These are phyloP conservation scores for Jacaranda mimosifolia DNA, from an alignment of 257 asterid species.

Conservation along the genomic window DNA sequence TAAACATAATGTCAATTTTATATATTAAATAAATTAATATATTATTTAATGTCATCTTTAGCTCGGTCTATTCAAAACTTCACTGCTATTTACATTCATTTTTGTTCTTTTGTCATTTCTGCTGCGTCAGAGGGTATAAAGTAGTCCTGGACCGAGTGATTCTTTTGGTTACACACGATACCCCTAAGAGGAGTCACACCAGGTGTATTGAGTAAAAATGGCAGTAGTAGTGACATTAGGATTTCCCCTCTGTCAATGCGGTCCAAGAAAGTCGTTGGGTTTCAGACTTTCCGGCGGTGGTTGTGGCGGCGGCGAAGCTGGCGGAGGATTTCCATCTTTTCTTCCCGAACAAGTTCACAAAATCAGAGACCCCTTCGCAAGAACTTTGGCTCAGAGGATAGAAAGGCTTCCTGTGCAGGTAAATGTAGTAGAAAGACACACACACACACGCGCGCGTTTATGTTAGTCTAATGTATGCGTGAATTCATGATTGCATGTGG, in stretches of 20 bases:
- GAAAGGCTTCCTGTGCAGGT: conserved; percentile 81
- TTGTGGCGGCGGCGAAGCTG: conserved; percentile 33
- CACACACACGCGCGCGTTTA: background rate
- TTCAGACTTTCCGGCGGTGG: conserved; percentile 37
- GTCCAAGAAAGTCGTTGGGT: conserved; percentile 31
- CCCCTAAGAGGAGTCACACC: conserved; percentile 7
- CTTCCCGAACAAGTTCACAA: conserved; percentile 69
- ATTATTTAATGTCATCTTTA: too few relatives aligned
- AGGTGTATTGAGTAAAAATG: conserved; percentile 32
- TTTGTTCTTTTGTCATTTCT: background rate
- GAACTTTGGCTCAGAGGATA: conserved; percentile 71
- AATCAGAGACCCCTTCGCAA: conserved; percentile 74
- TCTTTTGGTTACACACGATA: background rate
- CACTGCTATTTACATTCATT: too few relatives aligned
- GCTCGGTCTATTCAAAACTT: too few relatives aligned
- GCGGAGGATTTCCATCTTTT: conserved; percentile 66
- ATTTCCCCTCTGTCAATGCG: conserved; percentile 37
- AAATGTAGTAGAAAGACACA: background rate
- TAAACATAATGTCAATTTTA: too few relatives aligned
- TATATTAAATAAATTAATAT: too few relatives aligned
- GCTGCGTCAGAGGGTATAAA: background rate
- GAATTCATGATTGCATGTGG: conserved; percentile 20
- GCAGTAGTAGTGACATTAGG: conserved; percentile 45
- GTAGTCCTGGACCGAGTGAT: background rate
- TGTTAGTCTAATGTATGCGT: background rate